These are phyloP conservation scores for Populus hybrid DNA, from an alignment of 441 rosid species.

Conservation along the genomic window DNA sequence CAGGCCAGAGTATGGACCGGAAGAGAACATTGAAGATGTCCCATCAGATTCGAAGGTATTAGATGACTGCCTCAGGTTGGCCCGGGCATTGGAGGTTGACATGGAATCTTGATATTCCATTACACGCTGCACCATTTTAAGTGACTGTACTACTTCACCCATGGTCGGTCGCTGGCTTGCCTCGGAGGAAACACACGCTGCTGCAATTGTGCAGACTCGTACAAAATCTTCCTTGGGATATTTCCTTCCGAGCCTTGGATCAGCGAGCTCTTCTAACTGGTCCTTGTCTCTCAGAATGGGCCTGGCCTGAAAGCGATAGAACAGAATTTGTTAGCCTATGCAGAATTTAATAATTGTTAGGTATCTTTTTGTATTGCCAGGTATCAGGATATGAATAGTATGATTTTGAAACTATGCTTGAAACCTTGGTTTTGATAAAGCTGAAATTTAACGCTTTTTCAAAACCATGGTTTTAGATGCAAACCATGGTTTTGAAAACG, in stretches of 20 bases:
- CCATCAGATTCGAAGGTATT: constrained; percentile 88
- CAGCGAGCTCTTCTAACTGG: constrained; percentile 80
- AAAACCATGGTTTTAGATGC: too few relatives aligned
- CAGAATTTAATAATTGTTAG: background rate
- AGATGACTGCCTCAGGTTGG: constrained; percentile 78
- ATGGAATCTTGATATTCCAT: constrained; percentile 70
- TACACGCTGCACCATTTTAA: constrained; percentile 88
- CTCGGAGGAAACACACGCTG: constrained; percentile 95
- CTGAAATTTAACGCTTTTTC: too few relatives aligned
- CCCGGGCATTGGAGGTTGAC: constrained; percentile 41
- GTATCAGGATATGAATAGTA: background rate
- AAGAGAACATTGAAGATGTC: constrained; percentile 90
- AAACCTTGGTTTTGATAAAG: background rate
- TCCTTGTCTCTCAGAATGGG: constrained; percentile 93
- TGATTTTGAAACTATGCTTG: too few relatives aligned
- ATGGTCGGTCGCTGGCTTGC: constrained; percentile 91
- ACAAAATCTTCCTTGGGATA: constrained; percentile 91
- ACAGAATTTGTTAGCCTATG: background rate
- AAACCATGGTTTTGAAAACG: too few relatives aligned
- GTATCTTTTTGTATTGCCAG: background rate
- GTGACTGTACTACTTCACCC: constrained; percentile 98
- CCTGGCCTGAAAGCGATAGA: constrained; percentile 60
- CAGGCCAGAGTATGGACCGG: constrained; percentile 87
- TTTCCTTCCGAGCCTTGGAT: constrained; percentile 66
- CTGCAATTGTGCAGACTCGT: constrained; percentile 95